Base-by-base conservation (phyloP, 805 yeast species). In the Priceomyces melissophilus region DNA sequence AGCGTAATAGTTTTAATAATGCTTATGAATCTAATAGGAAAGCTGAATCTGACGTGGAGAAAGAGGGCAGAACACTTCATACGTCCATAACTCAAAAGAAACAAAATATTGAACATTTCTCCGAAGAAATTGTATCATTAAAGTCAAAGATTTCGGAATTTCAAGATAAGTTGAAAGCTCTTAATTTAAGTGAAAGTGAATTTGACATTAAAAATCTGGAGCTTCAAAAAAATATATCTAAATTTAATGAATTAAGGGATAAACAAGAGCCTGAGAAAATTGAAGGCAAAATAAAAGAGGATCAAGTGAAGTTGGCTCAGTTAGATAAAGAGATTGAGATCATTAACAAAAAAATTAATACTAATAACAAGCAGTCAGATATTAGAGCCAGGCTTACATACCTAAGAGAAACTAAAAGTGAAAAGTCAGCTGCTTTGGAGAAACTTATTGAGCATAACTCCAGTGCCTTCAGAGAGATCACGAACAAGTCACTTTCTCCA, bases 361-460 rank as follows among this genome's bases (percentile, higher is more conserved):
- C 65, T 11, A 71, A 76, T 3, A 82, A 77, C 49, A 72, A 74
- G 49, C 83, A 78, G 52, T 67, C 84, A 1, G 89, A 81, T 37
- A 50, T 71, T 2, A 66, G 76, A 45, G 83, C 87, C 0, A 79
- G 76, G 46, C 52, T 79, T 3, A 65, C 72, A 0, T 52, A 81
- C 12, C 47, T 76, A 26, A 53, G 56, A 14, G 79, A 75, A 26
- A 69, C 75, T 9, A 48, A 57, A 2, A 52, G 43, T 1, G 53
- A 61, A 30, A 69, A 65, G 35, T 48, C 52, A 10, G 48, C 47
- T 3, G 61, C 65, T 1, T 37, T 68, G 5, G 40, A 53, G 0
- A 59, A 63, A 11, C 45, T 71, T 4, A 35, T 60, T 1, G 53
- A 51, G 0, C 45, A 54, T 1, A 55, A 65, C 30, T 35, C 47